These are phyloP conservation scores for Colletotrichum spaethianum DNA, from an alignment of 2,329 filamentous ascomycete genomes.

Conservation along the genomic window DNA sequence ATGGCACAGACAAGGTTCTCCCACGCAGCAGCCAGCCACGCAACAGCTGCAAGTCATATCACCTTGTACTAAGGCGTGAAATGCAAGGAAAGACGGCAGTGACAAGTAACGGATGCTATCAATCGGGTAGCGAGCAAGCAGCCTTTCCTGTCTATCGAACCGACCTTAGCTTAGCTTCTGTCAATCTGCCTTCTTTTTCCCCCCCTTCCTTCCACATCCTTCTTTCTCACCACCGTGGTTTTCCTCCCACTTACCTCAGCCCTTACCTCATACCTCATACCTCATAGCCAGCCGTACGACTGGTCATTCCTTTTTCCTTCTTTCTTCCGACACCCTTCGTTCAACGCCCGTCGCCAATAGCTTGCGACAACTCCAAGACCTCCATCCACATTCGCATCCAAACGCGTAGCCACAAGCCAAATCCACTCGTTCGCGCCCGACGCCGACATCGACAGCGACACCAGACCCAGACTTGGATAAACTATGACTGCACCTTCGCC, in stretches of 20 bases:
- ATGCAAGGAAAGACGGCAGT: background rate
- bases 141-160: background rate
- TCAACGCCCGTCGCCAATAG: conserved; percentile 4
- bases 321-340: background rate
- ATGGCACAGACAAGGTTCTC: conserved; percentile 10
- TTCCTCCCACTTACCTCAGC: background rate
- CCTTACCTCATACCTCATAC: background rate
- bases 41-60: background rate
- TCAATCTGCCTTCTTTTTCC: background rate
- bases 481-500: conserved; percentile 34
- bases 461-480: conserved; percentile 8
- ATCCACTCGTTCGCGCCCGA: conserved; percentile 4
- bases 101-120: background rate
- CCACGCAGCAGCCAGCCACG: background rate
- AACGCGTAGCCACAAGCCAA: background rate
- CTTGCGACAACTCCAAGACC: conserved; percentile 9
- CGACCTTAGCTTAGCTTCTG: background rate
- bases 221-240: background rate
- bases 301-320: background rate
- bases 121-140: background rate
- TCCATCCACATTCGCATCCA: background rate
- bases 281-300: background rate
- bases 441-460: background rate
- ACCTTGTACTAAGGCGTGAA: conserved; percentile 1
- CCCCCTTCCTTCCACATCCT: background rate